A percentile compares a stretch with the other conserved stretches of the same genome.
Conservation (phyloP, 139 green algal species). For the Haematococcus lacustris region DNA sequence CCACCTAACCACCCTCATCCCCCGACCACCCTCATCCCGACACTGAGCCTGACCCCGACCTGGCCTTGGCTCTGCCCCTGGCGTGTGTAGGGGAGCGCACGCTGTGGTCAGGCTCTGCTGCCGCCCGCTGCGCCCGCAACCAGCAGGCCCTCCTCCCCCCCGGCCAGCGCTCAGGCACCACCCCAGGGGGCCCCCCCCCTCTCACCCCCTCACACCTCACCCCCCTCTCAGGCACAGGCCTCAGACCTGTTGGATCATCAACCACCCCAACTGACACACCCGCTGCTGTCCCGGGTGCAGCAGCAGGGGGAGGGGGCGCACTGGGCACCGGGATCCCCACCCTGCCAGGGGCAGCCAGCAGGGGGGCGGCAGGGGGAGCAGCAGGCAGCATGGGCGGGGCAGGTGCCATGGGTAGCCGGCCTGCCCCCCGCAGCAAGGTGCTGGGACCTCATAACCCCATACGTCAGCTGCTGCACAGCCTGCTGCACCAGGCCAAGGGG, state of each 20-base stretch:
- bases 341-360: no score
- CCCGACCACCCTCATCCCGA: no score
- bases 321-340: neutral
- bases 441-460: conserved; percentile 22
- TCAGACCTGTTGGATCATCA: neutral
- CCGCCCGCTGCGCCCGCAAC: neutral
- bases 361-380: neutral
- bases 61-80: no score
- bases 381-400: no score
- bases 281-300: neutral
- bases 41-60: no score
- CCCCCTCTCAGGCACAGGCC: neutral
- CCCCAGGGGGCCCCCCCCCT: neutral
- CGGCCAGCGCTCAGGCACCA: neutral
- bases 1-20: no score
- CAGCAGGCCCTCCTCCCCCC: neutral
- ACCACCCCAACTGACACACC: neutral
- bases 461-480: conserved; percentile 9
- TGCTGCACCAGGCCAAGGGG: neutral
- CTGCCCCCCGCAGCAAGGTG: conserved; percentile 13
- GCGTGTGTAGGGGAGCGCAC: conserved; percentile 17
- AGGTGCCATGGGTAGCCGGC: no score
- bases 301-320: neutral
- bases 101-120: conserved; percentile 12
- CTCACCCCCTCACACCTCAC: neutral